These are phyloP conservation scores for Candida sp. DNA, from an alignment of 1,139 yeast genomes.

Conservation along the genomic window DNA sequence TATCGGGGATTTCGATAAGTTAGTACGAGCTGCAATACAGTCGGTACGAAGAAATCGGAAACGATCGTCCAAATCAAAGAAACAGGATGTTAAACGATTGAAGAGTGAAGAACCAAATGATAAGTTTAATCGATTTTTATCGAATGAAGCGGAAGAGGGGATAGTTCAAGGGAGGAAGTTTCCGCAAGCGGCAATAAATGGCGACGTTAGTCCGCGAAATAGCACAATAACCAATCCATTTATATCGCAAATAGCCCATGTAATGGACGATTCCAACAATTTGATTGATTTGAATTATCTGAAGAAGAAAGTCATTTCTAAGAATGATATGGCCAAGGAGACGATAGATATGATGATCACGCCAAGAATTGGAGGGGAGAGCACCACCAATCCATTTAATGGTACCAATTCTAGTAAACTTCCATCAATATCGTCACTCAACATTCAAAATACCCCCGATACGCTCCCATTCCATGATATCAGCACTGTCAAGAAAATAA, in stretches of 20 bases:
- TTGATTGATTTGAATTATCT: slow-evolving; percentile 32
- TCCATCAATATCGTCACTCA: slow-evolving; percentile 4
- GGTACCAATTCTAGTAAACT: slow-evolving; percentile 11
- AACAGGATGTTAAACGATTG: slow-evolving; percentile 6
- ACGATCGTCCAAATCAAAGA: slow-evolving; percentile 32
- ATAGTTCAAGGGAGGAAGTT: slow-evolving; percentile 15
- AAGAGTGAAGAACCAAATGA: slow-evolving; percentile 8
- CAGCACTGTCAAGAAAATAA: slow-evolving; percentile 17
- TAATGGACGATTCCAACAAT: slow-evolving; percentile 33
- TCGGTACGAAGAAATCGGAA: slow-evolving; percentile 46
- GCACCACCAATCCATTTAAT: too few relatives aligned
- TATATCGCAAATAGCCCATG: slow-evolving; percentile 33
- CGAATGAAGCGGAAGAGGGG: slow-evolving; percentile 8
- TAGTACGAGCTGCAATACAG: slow-evolving; percentile 92
- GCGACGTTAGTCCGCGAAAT: slow-evolving; percentile 2
- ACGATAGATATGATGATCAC: slow-evolving; percentile 37
- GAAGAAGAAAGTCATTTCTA: slow-evolving; percentile 23
- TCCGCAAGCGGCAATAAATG: neutral
- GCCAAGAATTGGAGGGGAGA: slow-evolving; percentile 24
- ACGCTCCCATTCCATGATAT: slow-evolving; percentile 2
- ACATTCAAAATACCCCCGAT: slow-evolving; percentile 1
- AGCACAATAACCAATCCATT: slow-evolving; percentile 15
- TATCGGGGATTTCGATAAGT: slow-evolving; percentile 74
- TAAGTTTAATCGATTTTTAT: neutral
- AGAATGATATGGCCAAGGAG: slow-evolving; percentile 33